A percentile compares a stretch with the other conserved stretches of the same genome.
phyloP scores from a whole-genome alignment of 306 rosid genomes.

The Quercus suber region DNA sequence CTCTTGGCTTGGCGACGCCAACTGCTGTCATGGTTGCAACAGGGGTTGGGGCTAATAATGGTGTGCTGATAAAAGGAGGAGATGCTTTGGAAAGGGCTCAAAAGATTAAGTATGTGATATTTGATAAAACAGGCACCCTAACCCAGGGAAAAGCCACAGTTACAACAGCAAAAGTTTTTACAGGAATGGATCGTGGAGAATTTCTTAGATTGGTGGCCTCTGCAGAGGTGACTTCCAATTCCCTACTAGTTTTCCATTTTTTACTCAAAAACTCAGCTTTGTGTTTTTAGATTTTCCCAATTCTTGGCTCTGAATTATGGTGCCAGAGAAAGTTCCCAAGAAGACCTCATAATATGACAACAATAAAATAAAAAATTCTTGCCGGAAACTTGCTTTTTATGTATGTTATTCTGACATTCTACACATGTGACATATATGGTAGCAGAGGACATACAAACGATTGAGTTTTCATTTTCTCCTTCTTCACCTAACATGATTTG shows the following conservation, averaged over 20 bases:
- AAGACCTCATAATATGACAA: background rate
- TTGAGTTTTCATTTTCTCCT: slow-evolving; percentile 11
- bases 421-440: background rate
- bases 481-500: background rate
- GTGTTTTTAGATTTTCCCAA: slow-evolving; percentile 6
- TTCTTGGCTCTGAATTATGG: slow-evolving; percentile 11
- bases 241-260: slow-evolving; percentile 12
- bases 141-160: slow-evolving; percentile 94
- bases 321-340: background rate
- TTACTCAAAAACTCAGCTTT: background rate
- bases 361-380: background rate
- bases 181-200: slow-evolving; percentile 84
- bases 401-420: slow-evolving; percentile 11
- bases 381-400: slow-evolving; percentile 7
- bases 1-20: slow-evolving; percentile 98
- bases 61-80: slow-evolving; percentile 96
- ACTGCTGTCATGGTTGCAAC: slow-evolving; percentile 99
- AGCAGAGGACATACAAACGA: background rate
- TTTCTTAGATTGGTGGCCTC: slow-evolving; percentile 96
- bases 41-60: slow-evolving; percentile 96
- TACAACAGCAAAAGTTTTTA: slow-evolving; percentile 70
- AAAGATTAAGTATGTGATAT: slow-evolving; percentile 77
- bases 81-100: slow-evolving; percentile 97
- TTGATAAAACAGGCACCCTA: slow-evolving; percentile 97
- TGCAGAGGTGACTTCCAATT: slow-evolving; percentile 74